Conservation (phyloP, 257 asterid species). For the Ophiorrhiza pumila region DNA sequence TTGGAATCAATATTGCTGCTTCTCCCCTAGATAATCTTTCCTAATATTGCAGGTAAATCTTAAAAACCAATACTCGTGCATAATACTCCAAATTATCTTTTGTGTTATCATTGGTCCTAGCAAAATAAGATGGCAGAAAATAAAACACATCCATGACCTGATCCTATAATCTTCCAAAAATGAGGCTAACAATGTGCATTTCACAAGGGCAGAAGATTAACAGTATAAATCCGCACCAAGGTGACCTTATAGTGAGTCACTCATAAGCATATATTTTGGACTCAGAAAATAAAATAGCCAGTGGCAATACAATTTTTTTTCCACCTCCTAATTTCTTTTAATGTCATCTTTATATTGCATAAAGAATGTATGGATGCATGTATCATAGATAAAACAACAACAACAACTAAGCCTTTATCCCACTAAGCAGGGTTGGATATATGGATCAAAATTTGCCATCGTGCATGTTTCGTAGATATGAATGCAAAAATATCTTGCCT, state of each 20-base stretch:
- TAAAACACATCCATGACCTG: neutral
- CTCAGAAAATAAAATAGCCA: neutral
- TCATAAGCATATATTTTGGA: neutral
- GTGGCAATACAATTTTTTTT: neutral
- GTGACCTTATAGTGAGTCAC: neutral
- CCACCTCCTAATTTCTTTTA: neutral
- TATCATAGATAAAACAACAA: no score
- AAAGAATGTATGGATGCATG: neutral
- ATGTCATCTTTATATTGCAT: neutral
- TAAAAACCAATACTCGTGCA: neutral
- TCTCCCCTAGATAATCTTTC: neutral
- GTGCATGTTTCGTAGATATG: neutral
- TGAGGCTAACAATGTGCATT: neutral
- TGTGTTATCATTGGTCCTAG: neutral
- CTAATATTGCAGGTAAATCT: neutral
- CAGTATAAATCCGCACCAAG: neutral
- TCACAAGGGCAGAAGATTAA: neutral
- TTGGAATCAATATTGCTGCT: conserved; percentile 4
- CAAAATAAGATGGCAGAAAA: neutral
- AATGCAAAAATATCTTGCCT: neutral
- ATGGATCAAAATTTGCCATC: no score
- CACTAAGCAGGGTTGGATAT: no score
- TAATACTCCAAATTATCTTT: neutral
- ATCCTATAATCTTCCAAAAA: neutral
- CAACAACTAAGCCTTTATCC: no score